Conservation (phyloP, 2,329 filamentous ascomycete species). For the Ophiobolus disseminans region DNA sequence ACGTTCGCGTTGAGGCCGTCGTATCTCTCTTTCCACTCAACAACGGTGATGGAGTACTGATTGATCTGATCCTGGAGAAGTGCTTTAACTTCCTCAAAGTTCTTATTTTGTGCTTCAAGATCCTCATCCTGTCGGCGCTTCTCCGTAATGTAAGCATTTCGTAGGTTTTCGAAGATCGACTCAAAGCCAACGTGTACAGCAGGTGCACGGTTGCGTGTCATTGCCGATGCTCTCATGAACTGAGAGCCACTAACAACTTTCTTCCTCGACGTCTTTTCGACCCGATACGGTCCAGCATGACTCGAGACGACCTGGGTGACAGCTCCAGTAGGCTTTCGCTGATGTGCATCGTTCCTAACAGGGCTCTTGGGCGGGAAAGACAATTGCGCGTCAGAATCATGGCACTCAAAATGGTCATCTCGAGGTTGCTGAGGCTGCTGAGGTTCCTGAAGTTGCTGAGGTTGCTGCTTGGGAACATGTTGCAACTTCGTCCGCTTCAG, state of each 20-base stretch:
- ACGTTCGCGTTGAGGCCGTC: constrained; percentile 6
- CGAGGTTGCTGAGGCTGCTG: no score
- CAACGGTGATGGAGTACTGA: constrained; percentile 12
- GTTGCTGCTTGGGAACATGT: no score
- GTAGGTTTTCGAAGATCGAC: constrained; percentile 10
- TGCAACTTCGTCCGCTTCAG: no score
- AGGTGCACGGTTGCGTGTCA: background rate
- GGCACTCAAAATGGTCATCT: no score
- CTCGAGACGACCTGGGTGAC: background rate
- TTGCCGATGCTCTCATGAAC: background rate
- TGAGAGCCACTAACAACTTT: background rate
- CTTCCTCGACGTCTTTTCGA: constrained; percentile 20
- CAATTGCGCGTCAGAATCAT: no score
- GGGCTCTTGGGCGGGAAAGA: no score
- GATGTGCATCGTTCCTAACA: background rate
- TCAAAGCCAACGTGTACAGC: constrained; percentile 8
- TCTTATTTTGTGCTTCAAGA: background rate
- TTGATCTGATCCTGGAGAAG: constrained; percentile 14
- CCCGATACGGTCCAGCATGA: constrained; percentile 1
- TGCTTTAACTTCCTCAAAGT: constrained; percentile 13
- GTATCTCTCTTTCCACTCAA: constrained; percentile 14
- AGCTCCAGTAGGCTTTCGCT: background rate
- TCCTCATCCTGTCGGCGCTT: constrained; percentile 16
- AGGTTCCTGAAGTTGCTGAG: no score
- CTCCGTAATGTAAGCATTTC: constrained; percentile 16